Evolutionary conservation across 78 protist species (phyloP).

Genomic region (Thecamonas trahens): DNA sequence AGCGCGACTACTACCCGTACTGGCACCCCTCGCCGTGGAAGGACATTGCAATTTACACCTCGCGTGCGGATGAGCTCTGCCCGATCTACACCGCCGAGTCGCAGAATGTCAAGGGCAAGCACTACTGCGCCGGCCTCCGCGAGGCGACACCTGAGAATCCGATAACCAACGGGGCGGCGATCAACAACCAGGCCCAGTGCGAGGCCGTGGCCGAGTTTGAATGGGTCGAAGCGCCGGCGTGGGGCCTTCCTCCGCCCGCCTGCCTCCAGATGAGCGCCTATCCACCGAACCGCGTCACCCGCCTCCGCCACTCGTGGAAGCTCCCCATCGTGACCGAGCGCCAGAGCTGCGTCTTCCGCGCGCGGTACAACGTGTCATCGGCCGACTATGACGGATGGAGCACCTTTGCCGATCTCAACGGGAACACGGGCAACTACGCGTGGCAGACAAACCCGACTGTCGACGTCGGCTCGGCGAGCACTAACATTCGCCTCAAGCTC

Average conservation of each 20-base stretch:
- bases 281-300: constrained; percentile 33
- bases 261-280: no score
- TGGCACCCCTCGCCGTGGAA: constrained; percentile 62
- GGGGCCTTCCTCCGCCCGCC: constrained; percentile 13
- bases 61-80: neutral
- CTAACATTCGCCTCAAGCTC: no score
- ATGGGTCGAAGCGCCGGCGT: constrained; percentile 3
- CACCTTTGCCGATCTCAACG: neutral
- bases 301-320: constrained; percentile 35
- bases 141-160: neutral
- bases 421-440: constrained; percentile 8
- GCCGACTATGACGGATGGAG: neutral
- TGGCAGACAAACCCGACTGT: neutral
- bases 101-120: constrained; percentile 36
- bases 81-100: constrained; percentile 19
- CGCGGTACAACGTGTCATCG: constrained; percentile 37
- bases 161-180: neutral
- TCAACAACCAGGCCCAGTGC: constrained; percentile 16
- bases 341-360: constrained; percentile 19
- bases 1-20: constrained; percentile 73
- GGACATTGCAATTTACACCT: constrained; percentile 38
- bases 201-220: neutral
- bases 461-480: neutral
- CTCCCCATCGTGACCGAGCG: neutral
- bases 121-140: neutral